These are phyloP conservation scores for Colletotrichum salicis DNA, from an alignment of 2,329 filamentous ascomycete species.

Conservation along the genomic window DNA sequence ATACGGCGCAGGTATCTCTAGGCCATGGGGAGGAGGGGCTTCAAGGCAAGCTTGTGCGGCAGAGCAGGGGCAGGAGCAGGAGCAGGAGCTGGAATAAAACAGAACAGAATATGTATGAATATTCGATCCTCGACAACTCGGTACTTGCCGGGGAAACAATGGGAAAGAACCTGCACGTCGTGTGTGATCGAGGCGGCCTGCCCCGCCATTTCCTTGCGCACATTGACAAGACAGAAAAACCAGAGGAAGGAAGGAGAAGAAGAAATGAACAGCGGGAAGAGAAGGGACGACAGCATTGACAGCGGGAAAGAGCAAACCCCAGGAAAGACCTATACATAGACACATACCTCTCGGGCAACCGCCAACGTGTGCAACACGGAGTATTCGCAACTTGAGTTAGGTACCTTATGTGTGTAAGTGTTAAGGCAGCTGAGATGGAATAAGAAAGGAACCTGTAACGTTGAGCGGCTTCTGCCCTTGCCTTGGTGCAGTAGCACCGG, in stretches of 20 bases:
- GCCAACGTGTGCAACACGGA: too few species aligned
- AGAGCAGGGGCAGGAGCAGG: neutral
- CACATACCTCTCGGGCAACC: too few species aligned
- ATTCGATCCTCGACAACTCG: neutral
- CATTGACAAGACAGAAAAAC: neutral
- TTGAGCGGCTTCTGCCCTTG: neutral
- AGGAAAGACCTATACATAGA: too few species aligned
- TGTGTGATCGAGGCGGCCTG: neutral
- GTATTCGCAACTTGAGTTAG: neutral
- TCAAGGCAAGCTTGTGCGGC: neutral
- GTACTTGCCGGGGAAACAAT: neutral
- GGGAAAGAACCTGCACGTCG: neutral
- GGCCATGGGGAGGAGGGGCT: neutral
- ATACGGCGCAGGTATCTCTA: too few species aligned
- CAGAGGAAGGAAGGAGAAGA: neutral
- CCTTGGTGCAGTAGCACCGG: neutral
- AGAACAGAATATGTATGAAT: neutral
- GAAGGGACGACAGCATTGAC: neutral
- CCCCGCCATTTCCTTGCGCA: neutral
- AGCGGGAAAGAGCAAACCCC: neutral
- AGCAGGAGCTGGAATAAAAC: neutral
- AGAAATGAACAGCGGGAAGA: neutral
- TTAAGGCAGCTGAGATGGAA: neutral
- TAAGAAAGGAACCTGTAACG: slow-evolving; percentile 18
- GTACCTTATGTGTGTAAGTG: neutral